These are phyloP conservation scores for Syncephalastrum racemosum DNA, from an alignment of 371 early-diverging fungal species.

Conservation along the genomic window DNA sequence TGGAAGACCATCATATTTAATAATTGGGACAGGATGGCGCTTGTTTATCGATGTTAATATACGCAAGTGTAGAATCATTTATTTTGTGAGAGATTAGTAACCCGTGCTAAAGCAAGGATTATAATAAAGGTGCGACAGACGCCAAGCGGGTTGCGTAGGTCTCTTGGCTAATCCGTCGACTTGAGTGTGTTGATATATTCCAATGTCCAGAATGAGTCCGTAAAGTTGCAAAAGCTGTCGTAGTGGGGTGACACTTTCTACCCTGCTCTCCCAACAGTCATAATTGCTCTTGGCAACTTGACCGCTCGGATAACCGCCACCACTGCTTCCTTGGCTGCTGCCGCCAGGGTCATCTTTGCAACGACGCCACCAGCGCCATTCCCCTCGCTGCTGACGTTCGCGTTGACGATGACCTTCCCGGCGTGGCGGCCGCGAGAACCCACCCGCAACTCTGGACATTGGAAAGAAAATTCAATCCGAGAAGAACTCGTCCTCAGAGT, in stretches of 20 bases:
- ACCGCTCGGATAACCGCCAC: too few species aligned
- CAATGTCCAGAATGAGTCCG: constrained; percentile 20
- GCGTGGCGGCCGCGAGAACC: constrained; percentile 1
- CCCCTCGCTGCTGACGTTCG: constrained; percentile 5
- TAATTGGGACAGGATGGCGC: too few species aligned
- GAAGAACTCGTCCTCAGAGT: constrained; percentile 45
- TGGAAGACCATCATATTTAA: constrained; percentile 17
- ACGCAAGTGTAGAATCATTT: too few species aligned
- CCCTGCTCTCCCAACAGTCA: too few species aligned
- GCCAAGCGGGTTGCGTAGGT: constrained; percentile 9
- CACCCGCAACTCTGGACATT: constrained; percentile 25
- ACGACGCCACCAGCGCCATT: constrained; percentile 1
- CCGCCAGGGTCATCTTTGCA: background rate
- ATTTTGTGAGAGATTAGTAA: background rate
- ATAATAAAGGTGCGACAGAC: constrained; percentile 5
- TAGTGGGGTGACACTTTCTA: background rate
- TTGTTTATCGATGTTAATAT: too few species aligned
- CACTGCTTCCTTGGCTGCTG: too few species aligned
- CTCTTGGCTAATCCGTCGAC: constrained; percentile 9
- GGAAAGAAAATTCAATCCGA: constrained; percentile 34
- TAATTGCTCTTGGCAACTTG: too few species aligned
- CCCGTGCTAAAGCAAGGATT: background rate
- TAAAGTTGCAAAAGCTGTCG: background rate
- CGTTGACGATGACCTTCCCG: too few species aligned
- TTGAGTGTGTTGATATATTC: constrained; percentile 9